Base-by-base conservation (phyloP, 2,329 filamentous ascomycete genomes). In the Colletotrichum melonis region DNA sequence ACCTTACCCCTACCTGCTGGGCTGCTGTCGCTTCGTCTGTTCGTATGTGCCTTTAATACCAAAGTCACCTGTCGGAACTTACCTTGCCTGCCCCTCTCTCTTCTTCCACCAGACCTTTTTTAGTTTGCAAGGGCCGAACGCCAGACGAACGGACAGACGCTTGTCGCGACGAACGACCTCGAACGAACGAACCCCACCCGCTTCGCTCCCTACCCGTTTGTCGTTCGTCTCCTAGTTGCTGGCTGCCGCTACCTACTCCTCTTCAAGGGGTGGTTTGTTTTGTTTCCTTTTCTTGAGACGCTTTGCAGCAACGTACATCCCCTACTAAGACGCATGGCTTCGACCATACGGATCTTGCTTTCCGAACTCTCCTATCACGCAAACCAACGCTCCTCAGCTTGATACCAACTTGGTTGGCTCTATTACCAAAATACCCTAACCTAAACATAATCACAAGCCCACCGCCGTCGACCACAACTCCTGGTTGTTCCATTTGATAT, bases 101-200 rank as follows among this genome's bases (percentile, higher is more conserved):
- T 26, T 56, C 54, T 56, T 56, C 26, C 22, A 49, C 42, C 42
- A 49, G 42, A 49, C 42, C 42, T 49, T 49, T 49, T 49, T 49
- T 11, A 49, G 42, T 22, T 42, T 14, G 38, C 26, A 63, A 63
- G 57, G 63, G 64, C 64, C 69, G 69, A 63, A 68, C 49, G 35
- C 68, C 69, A 63, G 64, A 68, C 69, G 69, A 46, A 68, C 69
- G 52, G 63, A 57, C 69, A 57, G 54, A 56, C 35, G 30, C 30
- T 65, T 28, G 28, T 68, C 65, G 58, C 42, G 46, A 49, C 64
- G 46, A 72, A 63, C 63, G 65, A 63, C 46, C 46, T 54, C 19
- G 26, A 16, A 49, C 30, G 26, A 16, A 49, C 30, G 35, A 38
- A 54, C 32, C 46, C 62, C 24, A 56, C 26, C 24, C 32, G n/a